Conservation (phyloP, 2,329 filamentous ascomycete species). For the Herpotrichia juniperi region DNA sequence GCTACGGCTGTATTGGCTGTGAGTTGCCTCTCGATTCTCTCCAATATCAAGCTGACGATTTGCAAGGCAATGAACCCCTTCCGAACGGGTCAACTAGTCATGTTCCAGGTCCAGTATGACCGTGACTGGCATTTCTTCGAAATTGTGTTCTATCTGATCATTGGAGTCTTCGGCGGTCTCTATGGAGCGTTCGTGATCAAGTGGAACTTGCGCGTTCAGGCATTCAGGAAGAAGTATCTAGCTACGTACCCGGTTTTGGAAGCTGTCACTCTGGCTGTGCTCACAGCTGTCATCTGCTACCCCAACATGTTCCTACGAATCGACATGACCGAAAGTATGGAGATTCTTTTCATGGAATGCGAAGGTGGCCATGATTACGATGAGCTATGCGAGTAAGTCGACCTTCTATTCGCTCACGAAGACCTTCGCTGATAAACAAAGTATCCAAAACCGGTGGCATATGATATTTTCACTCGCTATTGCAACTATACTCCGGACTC, state of each 20-base stretch:
- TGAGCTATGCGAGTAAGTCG: slow-evolving; percentile 77
- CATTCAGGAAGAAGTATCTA: slow-evolving; percentile 93
- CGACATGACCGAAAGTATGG: slow-evolving; percentile 99
- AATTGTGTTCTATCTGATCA: slow-evolving; percentile 85
- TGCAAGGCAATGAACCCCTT: slow-evolving; percentile 90
- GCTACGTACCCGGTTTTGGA: slow-evolving; percentile 84
- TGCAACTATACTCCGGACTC: slow-evolving; percentile 79
- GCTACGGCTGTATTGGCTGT: slow-evolving; percentile 87
- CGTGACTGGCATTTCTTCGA: slow-evolving; percentile 98
- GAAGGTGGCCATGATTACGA: slow-evolving; percentile 88
- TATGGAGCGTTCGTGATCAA: slow-evolving; percentile 98
- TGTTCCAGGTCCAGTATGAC: slow-evolving; percentile 98
- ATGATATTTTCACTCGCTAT: slow-evolving; percentile 80
- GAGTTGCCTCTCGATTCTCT: slow-evolving; percentile 31
- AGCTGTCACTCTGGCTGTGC: slow-evolving; percentile 79
- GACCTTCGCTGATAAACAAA: slow-evolving; percentile 21
- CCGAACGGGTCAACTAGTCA: slow-evolving; percentile 94
- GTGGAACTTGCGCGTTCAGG: slow-evolving; percentile 89
- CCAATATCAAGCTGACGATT: neutral
- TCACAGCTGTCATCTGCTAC: slow-evolving; percentile 92
- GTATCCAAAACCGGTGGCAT: slow-evolving; percentile 70
- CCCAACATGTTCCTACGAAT: slow-evolving; percentile 94
- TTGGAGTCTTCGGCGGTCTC: slow-evolving; percentile 90
- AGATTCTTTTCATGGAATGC: slow-evolving; percentile 93
- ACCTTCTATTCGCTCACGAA: neutral